Percentiles rank a stretch among this genome's conserved stretches.
phyloP scores from a whole-genome alignment of 768 basidiomycete genomes.

The Psilocybe cyanescens region DNA sequence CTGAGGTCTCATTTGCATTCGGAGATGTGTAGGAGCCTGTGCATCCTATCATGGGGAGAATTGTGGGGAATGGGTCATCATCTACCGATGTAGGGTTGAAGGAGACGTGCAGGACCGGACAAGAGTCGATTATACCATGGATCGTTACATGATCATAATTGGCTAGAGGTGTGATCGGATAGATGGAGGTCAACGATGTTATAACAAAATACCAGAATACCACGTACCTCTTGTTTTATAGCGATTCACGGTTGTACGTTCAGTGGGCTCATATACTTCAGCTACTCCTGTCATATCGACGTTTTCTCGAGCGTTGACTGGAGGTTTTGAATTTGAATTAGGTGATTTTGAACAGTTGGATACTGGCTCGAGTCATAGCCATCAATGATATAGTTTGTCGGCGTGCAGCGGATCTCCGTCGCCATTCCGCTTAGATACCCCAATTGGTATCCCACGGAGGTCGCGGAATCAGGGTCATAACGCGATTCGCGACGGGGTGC shows the following conservation, averaged over 20 bases:
- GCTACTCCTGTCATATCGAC: neutral
- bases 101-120: constrained; percentile 28
- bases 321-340: neutral
- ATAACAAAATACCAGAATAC: neutral
- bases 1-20: constrained; percentile 8
- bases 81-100: constrained; percentile 25
- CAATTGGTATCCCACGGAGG: too few relatives aligned
- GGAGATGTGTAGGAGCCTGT: constrained; percentile 22
- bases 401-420: neutral
- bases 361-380: neutral
- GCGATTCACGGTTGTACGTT: constrained; percentile 1
- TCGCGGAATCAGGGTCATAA: too few relatives aligned
- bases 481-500: too few relatives aligned
- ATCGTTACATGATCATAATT: constrained; percentile 27
- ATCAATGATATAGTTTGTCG: neutral
- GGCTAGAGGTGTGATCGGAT: constrained; percentile 4
- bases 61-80: constrained; percentile 30
- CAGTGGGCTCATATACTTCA: constrained; percentile 1
- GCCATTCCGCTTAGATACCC: neutral
- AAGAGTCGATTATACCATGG: constrained; percentile 25
- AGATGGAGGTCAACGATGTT: too few relatives aligned
- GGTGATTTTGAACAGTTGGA: neutral
- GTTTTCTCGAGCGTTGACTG: neutral
- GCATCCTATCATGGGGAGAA: constrained; percentile 29
- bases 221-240: constrained; percentile 2